These are phyloP conservation scores for Meredithiella fracta DNA, from an alignment of 2,329 filamentous ascomycete species.

Conservation along the genomic window DNA sequence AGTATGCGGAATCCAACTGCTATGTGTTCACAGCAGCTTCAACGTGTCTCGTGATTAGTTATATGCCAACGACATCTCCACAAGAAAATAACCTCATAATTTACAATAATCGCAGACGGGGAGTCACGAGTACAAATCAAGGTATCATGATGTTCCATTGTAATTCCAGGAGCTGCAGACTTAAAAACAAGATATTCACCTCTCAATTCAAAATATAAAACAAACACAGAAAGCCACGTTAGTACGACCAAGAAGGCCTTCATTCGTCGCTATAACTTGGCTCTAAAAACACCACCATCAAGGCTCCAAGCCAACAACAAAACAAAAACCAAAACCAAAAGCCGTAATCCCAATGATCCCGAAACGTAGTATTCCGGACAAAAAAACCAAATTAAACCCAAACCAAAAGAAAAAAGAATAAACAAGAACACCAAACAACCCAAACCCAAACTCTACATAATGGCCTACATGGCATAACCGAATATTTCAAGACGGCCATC, in stretches of 20 bases:
- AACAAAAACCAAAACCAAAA: neutral
- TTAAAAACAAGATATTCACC: neutral
- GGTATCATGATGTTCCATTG: neutral
- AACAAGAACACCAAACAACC: neutral
- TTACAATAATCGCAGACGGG: neutral
- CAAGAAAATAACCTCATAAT: neutral
- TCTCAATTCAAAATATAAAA: neutral
- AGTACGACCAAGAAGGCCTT: neutral
- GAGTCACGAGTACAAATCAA: neutral
- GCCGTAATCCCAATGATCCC: neutral
- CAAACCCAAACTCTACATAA: neutral
- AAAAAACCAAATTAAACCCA: neutral
- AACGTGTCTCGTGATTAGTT: neutral
- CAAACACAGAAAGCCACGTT: neutral
- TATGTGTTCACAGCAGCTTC: neutral
- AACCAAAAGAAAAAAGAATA: neutral
- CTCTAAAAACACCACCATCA: neutral
- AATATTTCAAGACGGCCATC: too few species aligned
- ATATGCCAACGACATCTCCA: neutral
- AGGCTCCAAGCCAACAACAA: neutral
- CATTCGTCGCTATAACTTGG: neutral
- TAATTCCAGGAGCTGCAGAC: neutral
- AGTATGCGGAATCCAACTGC: neutral
- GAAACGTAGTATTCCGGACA: neutral
- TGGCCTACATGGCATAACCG: too few species aligned